A percentile compares a stretch with the other conserved stretches of the same genome.
Conservation (phyloP, 169 alveolate species). For the Eimeria tenella region DNA sequence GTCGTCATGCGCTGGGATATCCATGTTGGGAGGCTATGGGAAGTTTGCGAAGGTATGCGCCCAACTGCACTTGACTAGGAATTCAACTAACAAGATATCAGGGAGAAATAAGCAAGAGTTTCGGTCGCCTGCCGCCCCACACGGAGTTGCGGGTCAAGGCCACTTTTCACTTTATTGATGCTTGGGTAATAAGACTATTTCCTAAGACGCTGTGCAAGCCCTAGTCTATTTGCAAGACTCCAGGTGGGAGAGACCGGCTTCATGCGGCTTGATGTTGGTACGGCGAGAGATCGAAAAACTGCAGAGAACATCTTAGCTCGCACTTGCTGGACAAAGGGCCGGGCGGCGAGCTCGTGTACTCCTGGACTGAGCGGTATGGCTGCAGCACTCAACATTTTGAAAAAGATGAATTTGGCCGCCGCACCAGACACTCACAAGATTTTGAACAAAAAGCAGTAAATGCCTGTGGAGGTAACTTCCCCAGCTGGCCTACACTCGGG, state of each 20-base stretch:
- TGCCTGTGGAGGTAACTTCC: constrained; percentile 79
- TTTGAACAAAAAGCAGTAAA: constrained; percentile 80
- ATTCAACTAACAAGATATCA: constrained; percentile 44
- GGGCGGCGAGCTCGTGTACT: constrained; percentile 67
- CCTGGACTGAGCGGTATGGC: constrained; percentile 78
- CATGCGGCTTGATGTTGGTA: constrained; percentile 74
- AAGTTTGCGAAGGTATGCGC: constrained; percentile 76
- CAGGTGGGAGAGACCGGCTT: constrained; percentile 86
- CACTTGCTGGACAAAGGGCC: constrained; percentile 71
- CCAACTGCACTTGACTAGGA: background rate
- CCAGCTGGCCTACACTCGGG: background rate
- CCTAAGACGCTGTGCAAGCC: background rate
- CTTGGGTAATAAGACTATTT: constrained; percentile 81
- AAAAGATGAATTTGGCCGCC: background rate
- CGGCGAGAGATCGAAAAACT: background rate
- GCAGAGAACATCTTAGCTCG: constrained; percentile 22
- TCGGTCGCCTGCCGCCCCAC: constrained; percentile 84
- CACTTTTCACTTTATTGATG: constrained; percentile 87
- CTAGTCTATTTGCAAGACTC: background rate
- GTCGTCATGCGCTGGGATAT: constrained; percentile 80
- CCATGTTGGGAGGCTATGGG: constrained; percentile 83
- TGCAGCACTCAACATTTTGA: too few species aligned
- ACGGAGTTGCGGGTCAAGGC: constrained; percentile 84
- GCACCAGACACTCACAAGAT: constrained; percentile 80
- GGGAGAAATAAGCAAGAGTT: constrained; percentile 85